phyloP scores from a whole-genome alignment of 2,329 filamentous ascomycete species.

The Ascochyta fabae region DNA sequence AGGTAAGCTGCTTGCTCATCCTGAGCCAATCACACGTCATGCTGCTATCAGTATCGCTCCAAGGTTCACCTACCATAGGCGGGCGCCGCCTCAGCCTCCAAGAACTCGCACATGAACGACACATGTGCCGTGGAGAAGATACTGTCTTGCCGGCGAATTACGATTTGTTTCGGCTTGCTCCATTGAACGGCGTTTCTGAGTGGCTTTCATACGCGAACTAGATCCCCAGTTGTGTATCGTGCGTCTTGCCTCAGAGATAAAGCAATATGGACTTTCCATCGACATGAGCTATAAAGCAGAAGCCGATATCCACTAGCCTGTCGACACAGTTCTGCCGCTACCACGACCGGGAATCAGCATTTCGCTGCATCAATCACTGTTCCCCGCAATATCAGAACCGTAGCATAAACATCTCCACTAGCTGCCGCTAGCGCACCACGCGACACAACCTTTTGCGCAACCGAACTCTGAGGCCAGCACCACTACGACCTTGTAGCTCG shows the following conservation, averaged over 20 bases:
- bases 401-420: conserved; percentile 10
- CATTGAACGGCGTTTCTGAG: conserved; percentile 26
- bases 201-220: conserved; percentile 27
- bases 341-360: neutral
- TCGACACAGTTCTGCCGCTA: conserved; percentile 1
- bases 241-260: conserved; percentile 36
- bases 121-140: conserved; percentile 33
- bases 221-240: conserved; percentile 41
- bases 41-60: conserved; percentile 34
- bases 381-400: conserved; percentile 16
- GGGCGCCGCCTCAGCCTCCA: conserved; percentile 25
- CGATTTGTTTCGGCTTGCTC: conserved; percentile 41
- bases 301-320: neutral
- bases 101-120: conserved; percentile 24
- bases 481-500: neutral
- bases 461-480: neutral
- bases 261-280: conserved; percentile 15
- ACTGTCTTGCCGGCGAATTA: conserved; percentile 32
- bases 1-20: conserved; percentile 23
- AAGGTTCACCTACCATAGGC: conserved; percentile 38
- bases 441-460: conserved; percentile 4
- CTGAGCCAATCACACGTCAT: conserved; percentile 33
- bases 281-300: conserved; percentile 15
- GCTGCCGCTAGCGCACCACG: conserved; percentile 16
- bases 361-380: neutral